Base-by-base conservation (phyloP, 306 rosid genomes). In the Mimosa bimucronata region DNA sequence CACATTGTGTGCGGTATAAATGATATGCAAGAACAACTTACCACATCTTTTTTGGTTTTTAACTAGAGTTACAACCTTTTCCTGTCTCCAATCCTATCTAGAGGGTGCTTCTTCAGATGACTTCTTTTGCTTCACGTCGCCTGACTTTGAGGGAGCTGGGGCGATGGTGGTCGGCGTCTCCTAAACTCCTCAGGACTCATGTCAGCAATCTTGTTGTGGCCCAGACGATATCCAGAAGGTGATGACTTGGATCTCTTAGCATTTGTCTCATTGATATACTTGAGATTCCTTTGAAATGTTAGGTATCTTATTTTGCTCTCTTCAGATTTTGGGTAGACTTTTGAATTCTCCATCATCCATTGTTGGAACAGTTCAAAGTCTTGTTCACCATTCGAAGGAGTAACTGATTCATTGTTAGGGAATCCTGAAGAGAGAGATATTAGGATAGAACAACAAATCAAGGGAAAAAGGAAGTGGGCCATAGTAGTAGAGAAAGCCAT, bases 181-280 rank as follows among this genome's bases (percentile, higher is more conserved):
- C 69, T 86, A 53, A 88, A 90, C 85, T 85, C 88, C 76, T 84
- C 80, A 29, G 74, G 74, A 69, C 90, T 86, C 84, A 86, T 21
- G 44, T 88, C 89, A 8, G 86, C 90, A 81, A 85, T 86, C 74
- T 85, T 62, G 79, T 88, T 90, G 83, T 86, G 48, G 10, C 94
- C 90, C 71, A 90, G 68, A 26, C 65, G 67, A 71, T 72, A 66
- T 0, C 23, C 50, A 13, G 28, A 69, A 3, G 77, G 10, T 0
- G 77, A 80, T 34, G 38, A 34, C 0, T 55, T 55, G 21, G 28
- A 79, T 66, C 75, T 84, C 77, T 64, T 66, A 67, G 82, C 83
- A 74, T 84, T 88, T 65, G 38, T 79, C 80, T 88, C 83, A 45
- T 50, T 26, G 28, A 90, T 79, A 73, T 42, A 42, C 46, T 42